These are phyloP conservation scores for Dendrostoma leiphaemia DNA, from an alignment of 2,329 filamentous ascomycete genomes.

Conservation along the genomic window DNA sequence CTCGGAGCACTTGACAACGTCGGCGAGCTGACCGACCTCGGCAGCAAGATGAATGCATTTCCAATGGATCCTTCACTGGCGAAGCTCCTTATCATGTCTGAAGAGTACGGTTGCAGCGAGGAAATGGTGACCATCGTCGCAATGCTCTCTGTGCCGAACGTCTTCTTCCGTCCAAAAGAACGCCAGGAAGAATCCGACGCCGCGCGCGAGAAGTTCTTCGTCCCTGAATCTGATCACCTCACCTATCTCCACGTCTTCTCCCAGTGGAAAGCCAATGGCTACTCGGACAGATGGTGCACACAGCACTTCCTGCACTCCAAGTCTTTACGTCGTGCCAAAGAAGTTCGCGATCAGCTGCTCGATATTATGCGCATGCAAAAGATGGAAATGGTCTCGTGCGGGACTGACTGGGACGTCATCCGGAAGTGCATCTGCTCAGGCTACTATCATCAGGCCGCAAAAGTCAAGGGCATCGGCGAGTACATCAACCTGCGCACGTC, in stretches of 20 bases:
- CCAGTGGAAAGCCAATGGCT: slow-evolving; percentile 90
- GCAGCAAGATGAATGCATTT: slow-evolving; percentile 92
- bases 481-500: slow-evolving; percentile 96
- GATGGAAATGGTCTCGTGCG: slow-evolving; percentile 83
- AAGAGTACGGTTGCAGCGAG: slow-evolving; percentile 88
- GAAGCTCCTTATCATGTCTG: slow-evolving; percentile 89
- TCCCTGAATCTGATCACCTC: slow-evolving; percentile 94
- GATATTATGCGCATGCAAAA: slow-evolving; percentile 96
- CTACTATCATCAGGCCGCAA: slow-evolving; percentile 97
- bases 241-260: slow-evolving; percentile 94
- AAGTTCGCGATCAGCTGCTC: slow-evolving; percentile 88
- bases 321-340: slow-evolving; percentile 83
- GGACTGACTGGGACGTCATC: slow-evolving; percentile 95
- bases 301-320: slow-evolving; percentile 96
- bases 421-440: slow-evolving; percentile 96
- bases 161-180: slow-evolving; percentile 96
- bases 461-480: slow-evolving; percentile 93
- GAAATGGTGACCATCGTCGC: slow-evolving; percentile 98
- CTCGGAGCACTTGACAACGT: slow-evolving; percentile 91
- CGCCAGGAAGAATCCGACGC: slow-evolving; percentile 94
- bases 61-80: slow-evolving; percentile 97
- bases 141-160: slow-evolving; percentile 94
- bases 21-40: slow-evolving; percentile 83
- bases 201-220: slow-evolving; percentile 96
- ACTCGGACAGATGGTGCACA: slow-evolving; percentile 87